A percentile compares a stretch with the other conserved stretches of the same genome.
These are phyloP conservation scores for Penicillium hesseltinei DNA, from an alignment of 2,329 filamentous ascomycete species.

Conservation along the genomic window DNA sequence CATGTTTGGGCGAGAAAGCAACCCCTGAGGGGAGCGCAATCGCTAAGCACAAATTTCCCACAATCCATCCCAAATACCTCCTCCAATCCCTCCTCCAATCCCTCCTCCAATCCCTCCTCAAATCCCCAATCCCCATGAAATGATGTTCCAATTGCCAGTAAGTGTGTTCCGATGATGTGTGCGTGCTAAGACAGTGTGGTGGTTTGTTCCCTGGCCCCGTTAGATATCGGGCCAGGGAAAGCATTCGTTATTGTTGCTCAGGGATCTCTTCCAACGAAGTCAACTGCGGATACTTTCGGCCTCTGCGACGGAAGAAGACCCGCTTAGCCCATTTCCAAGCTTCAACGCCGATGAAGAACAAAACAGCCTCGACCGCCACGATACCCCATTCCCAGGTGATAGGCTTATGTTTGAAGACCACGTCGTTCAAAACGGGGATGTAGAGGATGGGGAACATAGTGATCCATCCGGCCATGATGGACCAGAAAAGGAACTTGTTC, in stretches of 20 bases:
- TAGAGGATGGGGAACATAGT: constrained; percentile 60
- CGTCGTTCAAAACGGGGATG: constrained; percentile 63
- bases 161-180: constrained; percentile 1
- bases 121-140: neutral
- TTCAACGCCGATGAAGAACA: no score
- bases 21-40: neutral
- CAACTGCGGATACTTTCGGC: neutral
- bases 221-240: constrained; percentile 14
- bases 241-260: constrained; percentile 16
- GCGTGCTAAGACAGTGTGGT: neutral
- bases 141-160: neutral
- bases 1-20: neutral
- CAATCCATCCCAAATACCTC: neutral
- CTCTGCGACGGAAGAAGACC: no score
- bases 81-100: neutral
- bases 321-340: no score
- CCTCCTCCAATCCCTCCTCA: neutral
- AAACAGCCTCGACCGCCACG: no score
- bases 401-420: constrained; percentile 44
- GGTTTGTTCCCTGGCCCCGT: constrained; percentile 14
- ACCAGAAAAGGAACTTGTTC: constrained; percentile 70
- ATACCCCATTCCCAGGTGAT: no score
- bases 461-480: constrained; percentile 54
- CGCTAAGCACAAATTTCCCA: neutral
- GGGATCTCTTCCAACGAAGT: neutral